Conservation (phyloP, 1,284 basidiomycete species). For the Apiotrichum laibachii region DNA sequence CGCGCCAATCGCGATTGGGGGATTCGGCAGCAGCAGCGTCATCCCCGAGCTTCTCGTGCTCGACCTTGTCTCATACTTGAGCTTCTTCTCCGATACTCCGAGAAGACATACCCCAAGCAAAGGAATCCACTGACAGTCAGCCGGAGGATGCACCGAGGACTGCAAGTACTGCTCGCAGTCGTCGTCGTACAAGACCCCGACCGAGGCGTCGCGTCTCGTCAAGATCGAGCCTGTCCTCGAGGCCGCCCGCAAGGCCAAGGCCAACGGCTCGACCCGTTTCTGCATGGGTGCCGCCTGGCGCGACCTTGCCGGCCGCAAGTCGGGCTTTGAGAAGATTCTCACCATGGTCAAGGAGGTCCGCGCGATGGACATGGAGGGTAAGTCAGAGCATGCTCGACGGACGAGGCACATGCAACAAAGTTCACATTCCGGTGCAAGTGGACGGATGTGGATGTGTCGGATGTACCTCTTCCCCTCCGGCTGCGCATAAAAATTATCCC, state of each 20-base stretch:
- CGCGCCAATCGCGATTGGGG: no score
- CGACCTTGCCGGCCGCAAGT: conserved; percentile 87
- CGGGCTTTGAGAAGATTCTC: conserved; percentile 90
- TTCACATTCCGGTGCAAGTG: no score
- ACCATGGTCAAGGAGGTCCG: conserved; percentile 83
- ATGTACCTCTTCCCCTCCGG: no score
- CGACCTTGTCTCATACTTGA: not conserved
- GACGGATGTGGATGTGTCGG: no score
- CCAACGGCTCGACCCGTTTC: conserved; percentile 92
- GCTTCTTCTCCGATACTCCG: not conserved
- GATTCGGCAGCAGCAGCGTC: no score
- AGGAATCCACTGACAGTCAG: conserved; percentile 52
- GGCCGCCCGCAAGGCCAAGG: conserved; percentile 88
- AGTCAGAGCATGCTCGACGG: conserved; percentile 12
- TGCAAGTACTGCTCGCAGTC: conserved; percentile 99
- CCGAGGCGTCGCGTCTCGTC: conserved; percentile 83
- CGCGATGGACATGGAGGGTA: conserved; percentile 80
- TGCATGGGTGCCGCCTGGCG: conserved; percentile 99
- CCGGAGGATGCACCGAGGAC: conserved; percentile 93
- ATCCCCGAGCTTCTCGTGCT: no score
- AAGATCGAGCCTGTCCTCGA: conserved; percentile 88
- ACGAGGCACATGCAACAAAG: no score
- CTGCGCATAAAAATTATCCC: not conserved
- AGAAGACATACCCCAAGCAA: not conserved
- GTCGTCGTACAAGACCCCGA: conserved; percentile 82